Conservation (phyloP, 83 land plant species). For the Picea abies region DNA sequence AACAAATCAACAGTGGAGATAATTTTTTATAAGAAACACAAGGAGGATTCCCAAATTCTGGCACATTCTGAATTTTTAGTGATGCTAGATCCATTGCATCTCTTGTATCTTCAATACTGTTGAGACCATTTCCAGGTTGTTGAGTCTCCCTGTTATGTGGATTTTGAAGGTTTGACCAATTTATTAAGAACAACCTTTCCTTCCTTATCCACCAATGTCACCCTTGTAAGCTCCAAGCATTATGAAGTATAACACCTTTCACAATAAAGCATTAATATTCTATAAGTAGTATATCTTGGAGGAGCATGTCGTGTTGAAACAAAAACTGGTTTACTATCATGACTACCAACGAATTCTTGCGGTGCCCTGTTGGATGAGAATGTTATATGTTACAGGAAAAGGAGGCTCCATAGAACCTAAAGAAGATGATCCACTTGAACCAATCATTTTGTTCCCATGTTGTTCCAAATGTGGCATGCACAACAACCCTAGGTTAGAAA, state of each 20-base stretch:
- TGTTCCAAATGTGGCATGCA: too few relatives aligned
- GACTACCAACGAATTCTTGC: constrained; percentile 38
- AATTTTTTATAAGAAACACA: constrained; percentile 51
- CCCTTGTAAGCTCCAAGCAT: constrained; percentile 87
- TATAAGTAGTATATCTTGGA: constrained; percentile 36
- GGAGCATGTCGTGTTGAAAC: constrained; percentile 60
- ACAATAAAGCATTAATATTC: constrained; percentile 75
- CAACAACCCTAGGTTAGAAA: too few relatives aligned
- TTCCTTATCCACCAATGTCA: constrained; percentile 67
- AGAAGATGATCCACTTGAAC: neutral
- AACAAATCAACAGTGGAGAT: constrained; percentile 47
- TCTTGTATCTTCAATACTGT: constrained; percentile 92
- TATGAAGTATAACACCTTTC: constrained; percentile 82
- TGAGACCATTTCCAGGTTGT: constrained; percentile 67
- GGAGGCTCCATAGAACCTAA: constrained; percentile 27
- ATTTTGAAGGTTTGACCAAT: constrained; percentile 82
- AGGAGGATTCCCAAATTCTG: constrained; percentile 62
- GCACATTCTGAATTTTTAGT: constrained; percentile 73
- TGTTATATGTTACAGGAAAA: constrained; percentile 76
- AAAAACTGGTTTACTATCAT: constrained; percentile 18
- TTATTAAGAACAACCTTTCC: constrained; percentile 81
- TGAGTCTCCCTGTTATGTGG: constrained; percentile 57
- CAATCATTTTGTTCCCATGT: too few relatives aligned
- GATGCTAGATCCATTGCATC: constrained; percentile 83
- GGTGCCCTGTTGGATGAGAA: constrained; percentile 62